Base-by-base conservation (phyloP, 2,329 filamentous ascomycete species). In the Cordyceps fumosorosea region DNA sequence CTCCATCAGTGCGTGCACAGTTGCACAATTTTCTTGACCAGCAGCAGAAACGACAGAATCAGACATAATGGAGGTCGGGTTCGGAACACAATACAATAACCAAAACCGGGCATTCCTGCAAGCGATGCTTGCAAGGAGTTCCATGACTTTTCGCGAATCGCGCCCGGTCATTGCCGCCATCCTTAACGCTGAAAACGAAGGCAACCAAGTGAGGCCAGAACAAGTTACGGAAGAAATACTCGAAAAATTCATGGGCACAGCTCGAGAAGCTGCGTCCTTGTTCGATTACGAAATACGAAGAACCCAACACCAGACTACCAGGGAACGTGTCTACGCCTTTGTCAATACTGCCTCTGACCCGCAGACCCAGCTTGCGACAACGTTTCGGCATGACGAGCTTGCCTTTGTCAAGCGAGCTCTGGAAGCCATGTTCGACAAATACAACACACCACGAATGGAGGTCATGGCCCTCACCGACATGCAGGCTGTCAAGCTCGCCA, bases 231-330 rank as follows among this genome's bases (percentile, higher is more conserved):
- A 85, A 65, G 83, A 86, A 18, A 83, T 89, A 62, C 84, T 98
- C 66, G 77, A 82, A 24, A 80, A 83, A 11, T 91, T 89, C 73
- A 81, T 98, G 62, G 77, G 84, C 58, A 82, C 82, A 24, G 85
- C 91, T 34, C 91, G 93, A 68, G 80, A 84, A 50, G 86, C 85
- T 24, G 83, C 96, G 54, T 89, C 89, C 0, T 81, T 85, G 10
- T 91, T 96, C 71, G 93, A 98, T 77, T 87, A 92, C 67, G 93
- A 97, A 73, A 91, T 99, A 70, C 86, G 91, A 64, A 89, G 82
- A 70, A 84, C 84, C 4, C 76, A 84, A 42, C 85, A 95, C 69
- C 93, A 97, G 73, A 71, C 75, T 32, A 81, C 81, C 11, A 85
- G 84, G 66, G 78, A 85, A 68, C 84, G 86, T n/a, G 78, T 92